Conservation (phyloP, 169 alveolate genomes). For the Cryptosporidium muris region DNA sequence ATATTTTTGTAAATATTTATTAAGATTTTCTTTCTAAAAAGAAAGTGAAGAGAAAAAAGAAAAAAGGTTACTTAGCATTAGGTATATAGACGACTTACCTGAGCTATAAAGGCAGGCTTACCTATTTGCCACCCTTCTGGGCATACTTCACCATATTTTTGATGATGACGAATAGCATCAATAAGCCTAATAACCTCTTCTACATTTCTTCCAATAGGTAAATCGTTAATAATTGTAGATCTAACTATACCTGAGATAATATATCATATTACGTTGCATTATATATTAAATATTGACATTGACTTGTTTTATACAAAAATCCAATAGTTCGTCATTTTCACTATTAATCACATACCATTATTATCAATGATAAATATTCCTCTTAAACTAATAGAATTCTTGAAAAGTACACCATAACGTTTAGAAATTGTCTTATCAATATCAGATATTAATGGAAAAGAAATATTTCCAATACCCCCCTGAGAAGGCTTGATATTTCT, state of each 20-base stretch:
- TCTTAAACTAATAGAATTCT: conserved; percentile 79
- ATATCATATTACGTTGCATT: too few relatives aligned
- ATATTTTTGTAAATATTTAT: too few relatives aligned
- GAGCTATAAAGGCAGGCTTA: neutral
- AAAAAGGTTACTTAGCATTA: too few relatives aligned
- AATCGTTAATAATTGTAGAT: conserved; percentile 78
- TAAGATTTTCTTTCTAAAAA: too few relatives aligned
- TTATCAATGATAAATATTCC: conserved; percentile 79
- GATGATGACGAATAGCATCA: conserved; percentile 80
- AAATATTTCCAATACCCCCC: conserved; percentile 79
- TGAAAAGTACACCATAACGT: conserved; percentile 77
- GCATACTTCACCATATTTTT: conserved; percentile 81
- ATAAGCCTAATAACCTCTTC: conserved; percentile 80
- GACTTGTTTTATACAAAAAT: too few relatives aligned
- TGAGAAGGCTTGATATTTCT: conserved; percentile 75
- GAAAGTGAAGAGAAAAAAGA: too few relatives aligned
- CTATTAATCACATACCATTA: neutral
- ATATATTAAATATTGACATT: too few relatives aligned
- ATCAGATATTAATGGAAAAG: conserved; percentile 82
- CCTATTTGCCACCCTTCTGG: conserved; percentile 84
- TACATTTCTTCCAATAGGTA: conserved; percentile 81
- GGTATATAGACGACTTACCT: too few relatives aligned
- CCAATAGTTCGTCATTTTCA: too few relatives aligned
- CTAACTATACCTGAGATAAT: conserved; percentile 73
- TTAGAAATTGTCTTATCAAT: conserved; percentile 74